These are phyloP conservation scores for Mortierella sp. DNA, from an alignment of 371 early-diverging fungal species.

Conservation along the genomic window DNA sequence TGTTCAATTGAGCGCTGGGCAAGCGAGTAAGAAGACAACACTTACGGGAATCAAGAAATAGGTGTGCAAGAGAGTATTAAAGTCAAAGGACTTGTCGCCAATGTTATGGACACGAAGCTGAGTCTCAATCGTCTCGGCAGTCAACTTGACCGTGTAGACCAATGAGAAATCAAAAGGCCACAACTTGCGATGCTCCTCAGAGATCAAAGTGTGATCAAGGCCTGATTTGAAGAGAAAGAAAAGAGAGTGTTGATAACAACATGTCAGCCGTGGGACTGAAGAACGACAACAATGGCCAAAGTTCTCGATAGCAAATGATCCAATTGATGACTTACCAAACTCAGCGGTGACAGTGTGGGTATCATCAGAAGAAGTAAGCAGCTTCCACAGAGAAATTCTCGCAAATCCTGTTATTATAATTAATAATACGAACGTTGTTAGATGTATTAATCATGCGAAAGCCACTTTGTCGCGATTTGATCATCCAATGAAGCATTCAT, in stretches of 20 bases:
- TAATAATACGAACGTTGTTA: background rate
- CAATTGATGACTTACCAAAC: conserved; percentile 65
- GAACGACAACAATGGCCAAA: no score
- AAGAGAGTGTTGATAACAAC: no score
- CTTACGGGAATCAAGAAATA: conserved; percentile 86
- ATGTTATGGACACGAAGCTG: conserved; percentile 79
- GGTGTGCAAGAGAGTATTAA: conserved; percentile 92
- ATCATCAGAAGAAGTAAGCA: conserved; percentile 64
- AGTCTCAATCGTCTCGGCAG: conserved; percentile 77
- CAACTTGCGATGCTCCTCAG: conserved; percentile 65
- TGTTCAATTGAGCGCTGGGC: background rate
- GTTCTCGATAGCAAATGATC: no score
- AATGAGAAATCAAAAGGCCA: conserved; percentile 87
- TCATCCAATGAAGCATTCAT: background rate
- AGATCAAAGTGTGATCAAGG: conserved; percentile 72
- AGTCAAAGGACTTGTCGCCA: conserved; percentile 79
- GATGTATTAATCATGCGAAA: background rate
- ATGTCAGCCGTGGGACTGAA: no score
- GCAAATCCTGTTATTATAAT: conserved; percentile 85
- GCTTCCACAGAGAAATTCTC: conserved; percentile 80
- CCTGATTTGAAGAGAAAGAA: conserved; percentile 34
- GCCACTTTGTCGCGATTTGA: background rate
- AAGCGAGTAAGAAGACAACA: background rate
- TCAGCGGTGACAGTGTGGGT: conserved; percentile 72
- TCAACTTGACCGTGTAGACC: conserved; percentile 85